Evolutionary conservation across 2,329 filamentous ascomycete genomes (phyloP).

Genomic region (Emydomyces testavorans): DNA sequence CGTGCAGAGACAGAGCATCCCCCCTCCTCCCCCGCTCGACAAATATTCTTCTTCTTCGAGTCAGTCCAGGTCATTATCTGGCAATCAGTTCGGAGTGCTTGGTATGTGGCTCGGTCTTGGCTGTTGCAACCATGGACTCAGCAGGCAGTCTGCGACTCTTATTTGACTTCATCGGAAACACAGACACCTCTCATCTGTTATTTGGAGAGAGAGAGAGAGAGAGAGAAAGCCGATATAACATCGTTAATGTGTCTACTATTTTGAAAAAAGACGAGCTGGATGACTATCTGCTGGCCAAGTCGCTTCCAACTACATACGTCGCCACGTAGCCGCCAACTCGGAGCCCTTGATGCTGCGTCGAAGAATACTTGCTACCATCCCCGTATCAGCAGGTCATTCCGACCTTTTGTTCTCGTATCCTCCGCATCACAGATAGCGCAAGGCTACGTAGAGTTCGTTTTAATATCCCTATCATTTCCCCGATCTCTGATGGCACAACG

Average conservation of each 20-base stretch:
- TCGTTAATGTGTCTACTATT: background rate
- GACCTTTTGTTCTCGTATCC: background rate
- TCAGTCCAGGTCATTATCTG: no score
- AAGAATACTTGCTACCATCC: background rate
- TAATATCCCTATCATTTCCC: background rate
- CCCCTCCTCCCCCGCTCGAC: no score
- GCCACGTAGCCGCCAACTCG: no score
- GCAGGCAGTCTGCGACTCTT: background rate
- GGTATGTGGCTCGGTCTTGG: background rate
- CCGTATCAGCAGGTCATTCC: background rate
- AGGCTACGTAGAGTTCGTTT: background rate
- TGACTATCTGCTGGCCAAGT: background rate
- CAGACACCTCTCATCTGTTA: background rate
- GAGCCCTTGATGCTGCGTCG: background rate
- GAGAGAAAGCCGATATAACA: background rate
- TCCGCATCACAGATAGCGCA: background rate
- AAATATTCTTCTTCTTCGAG: no score
- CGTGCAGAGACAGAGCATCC: no score
- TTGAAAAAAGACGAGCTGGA: conserved; percentile 1
- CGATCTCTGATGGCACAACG: background rate
- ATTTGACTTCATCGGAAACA: background rate
- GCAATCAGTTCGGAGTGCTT: no score
- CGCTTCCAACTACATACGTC: no score
- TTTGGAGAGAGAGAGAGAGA: background rate
- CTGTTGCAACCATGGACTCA: conserved; percentile 2